Conservation (phyloP, 2,329 filamentous ascomycete species). For the Blastomyces parvus region DNA sequence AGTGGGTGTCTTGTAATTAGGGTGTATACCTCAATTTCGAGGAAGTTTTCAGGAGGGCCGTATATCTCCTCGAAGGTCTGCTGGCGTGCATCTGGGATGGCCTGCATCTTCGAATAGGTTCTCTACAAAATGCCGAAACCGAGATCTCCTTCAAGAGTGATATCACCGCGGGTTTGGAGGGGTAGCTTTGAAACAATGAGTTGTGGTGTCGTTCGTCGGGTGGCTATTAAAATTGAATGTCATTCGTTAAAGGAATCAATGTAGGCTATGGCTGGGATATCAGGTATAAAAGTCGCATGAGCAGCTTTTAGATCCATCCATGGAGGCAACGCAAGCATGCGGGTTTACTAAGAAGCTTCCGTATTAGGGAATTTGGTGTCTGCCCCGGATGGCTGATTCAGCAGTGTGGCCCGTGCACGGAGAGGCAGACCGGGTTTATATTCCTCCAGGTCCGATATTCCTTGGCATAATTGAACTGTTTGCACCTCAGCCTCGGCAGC, state of each 20-base stretch:
- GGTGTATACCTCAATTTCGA: slow-evolving; percentile 71
- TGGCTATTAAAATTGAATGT: background rate
- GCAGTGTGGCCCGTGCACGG: background rate
- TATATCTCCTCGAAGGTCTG: slow-evolving; percentile 99
- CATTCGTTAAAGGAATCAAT: background rate
- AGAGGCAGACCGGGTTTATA: background rate
- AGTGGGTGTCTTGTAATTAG: background rate
- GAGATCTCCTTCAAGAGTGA: background rate
- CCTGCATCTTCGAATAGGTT: slow-evolving; percentile 42
- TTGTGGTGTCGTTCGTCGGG: too few species aligned
- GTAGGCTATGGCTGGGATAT: background rate
- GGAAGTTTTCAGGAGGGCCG: slow-evolving; percentile 93
- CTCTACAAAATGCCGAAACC: slow-evolving; percentile 8
- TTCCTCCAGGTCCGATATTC: background rate
- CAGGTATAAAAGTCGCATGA: background rate
- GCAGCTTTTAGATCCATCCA: background rate
- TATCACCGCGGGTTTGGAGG: background rate
- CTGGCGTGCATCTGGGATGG: slow-evolving; percentile 60
- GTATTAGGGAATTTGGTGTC: background rate
- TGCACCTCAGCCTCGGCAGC: background rate
- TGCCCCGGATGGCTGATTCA: background rate
- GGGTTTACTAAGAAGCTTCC: background rate
- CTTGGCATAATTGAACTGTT: background rate
- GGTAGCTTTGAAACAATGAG: background rate
- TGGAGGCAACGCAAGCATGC: background rate